Evolutionary conservation across 1,284 basidiomycete species (phyloP).

Genomic region (Malassezia pachydermatis): DNA sequence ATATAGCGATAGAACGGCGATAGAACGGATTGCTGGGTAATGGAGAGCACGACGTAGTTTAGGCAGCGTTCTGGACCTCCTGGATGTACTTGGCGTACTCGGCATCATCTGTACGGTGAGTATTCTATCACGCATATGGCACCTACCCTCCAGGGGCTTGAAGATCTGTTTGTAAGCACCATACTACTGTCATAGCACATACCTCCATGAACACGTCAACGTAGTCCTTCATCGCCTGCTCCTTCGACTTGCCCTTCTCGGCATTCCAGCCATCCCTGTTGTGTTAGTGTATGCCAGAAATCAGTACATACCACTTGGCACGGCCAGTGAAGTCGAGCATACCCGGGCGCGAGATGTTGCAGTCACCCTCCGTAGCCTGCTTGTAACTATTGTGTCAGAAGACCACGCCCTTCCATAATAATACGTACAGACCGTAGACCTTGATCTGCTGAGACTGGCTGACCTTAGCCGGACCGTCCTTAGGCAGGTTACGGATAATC

Average conservation of each 20-base stretch:
- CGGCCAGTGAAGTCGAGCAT: slow-evolving; percentile 29
- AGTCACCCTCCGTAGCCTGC: slow-evolving; percentile 45
- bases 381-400: slow-evolving; percentile 33
- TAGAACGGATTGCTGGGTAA: no score
- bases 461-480: slow-evolving; percentile 40
- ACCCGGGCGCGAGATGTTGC: slow-evolving; percentile 43
- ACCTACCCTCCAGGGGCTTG: slow-evolving; percentile 12
- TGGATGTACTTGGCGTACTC: slow-evolving; percentile 13
- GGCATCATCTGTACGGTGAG: slow-evolving; percentile 13
- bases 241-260: slow-evolving; percentile 25
- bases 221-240: slow-evolving; percentile 31
- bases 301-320: slow-evolving; percentile 14
- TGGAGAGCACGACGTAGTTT: neutral
- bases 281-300: neutral
- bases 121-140: neutral
- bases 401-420: slow-evolving; percentile 15
- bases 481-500: slow-evolving; percentile 29
- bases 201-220: slow-evolving; percentile 22
- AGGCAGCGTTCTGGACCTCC: slow-evolving; percentile 9
- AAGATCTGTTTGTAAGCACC: neutral
- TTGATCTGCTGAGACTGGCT: slow-evolving; percentile 40
- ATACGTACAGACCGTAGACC: slow-evolving; percentile 44
- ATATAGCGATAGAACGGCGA: no score
- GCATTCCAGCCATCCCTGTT: slow-evolving; percentile 35
- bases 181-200: slow-evolving; percentile 5